Evolutionary conservation across 306 rosid genomes (phyloP), one percentile per base, ranked within the genome.

Genomic region (Vigna unguiculata): DNA sequence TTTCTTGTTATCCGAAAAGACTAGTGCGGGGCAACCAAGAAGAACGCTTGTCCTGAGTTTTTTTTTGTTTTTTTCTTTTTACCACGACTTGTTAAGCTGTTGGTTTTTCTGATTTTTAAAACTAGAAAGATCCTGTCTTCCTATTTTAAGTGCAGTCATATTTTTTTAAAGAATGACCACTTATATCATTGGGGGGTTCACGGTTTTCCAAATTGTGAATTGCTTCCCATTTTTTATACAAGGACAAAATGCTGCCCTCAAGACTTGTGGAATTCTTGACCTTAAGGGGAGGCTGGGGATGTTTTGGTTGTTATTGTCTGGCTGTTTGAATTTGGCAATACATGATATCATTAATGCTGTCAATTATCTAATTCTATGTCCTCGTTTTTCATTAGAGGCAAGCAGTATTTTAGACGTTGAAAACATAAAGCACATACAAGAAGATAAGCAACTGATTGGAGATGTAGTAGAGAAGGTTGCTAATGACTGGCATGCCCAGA

Each of bases 361-460:
- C 49, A 49, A 9, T 22, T 41, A 70, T 60, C 65, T 77, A 9
- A 68, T 28, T 78, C 20, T 64, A 20, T 57, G 54, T 21, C 62
- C 38, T 47, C 24, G 76, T 14, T 82, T 70, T 10, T 58, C 52
- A 62, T 69, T 73, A 93, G 97, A 88, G 82, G 97, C 91, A 11
- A 86, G 91, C 72, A 54, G 69, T 54, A 84, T 82, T 12, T 60
- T 85, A 75, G 93, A 88, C 54, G 85, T 87, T 22, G 64, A 79
- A 71, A 82, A 90, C 68, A 83, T 90, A 78, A 86, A 80, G 82
- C 91, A 87, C 86, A 80, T 91, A 75, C 52, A 90, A 48, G 85
- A 87, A 77, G 83, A 85, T 19, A 78, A 80, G 57, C 77, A 77
- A 59, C 34, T 69, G 70, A 65, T 87, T 25, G 96, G 94, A 79